Base-by-base conservation (phyloP, 305 asterid genomes). In the Fraxinus velutina region DNA sequence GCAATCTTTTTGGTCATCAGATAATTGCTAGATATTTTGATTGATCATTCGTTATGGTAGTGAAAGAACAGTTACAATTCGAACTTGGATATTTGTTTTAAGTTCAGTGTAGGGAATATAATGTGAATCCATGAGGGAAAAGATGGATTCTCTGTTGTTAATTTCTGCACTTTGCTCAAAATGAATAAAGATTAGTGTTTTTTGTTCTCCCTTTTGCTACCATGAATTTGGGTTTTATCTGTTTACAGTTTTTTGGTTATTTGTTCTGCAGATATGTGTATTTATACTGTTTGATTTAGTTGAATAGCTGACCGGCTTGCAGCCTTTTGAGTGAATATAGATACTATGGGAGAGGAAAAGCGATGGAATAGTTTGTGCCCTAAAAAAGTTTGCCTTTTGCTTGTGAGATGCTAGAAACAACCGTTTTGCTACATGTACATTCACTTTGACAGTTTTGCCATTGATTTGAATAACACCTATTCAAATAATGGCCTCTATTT, bases 101-200 rank as follows among this genome's bases (percentile, higher is more conserved):
- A 27, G 37, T 34, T 8, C n/a, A 78, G 57, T 60, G 36, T 15
- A 6, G 78, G 32, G 30, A 52, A 68, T 78, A 68, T 19, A 75
- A 79, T 52, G 32, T 4, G 78, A 79, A 21, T 12, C 78, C 68
- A 22, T 29, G 30, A 21, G 73, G 27, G 30, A 9, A 22, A 79
- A 12, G 13, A 33, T 13, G 66, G 73, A 27, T 68, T 74, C 70
- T 33, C 50, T 83, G 30, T 57, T 71, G 50, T 80, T 77, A 34
- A 21, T 70, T 50, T 32, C 1, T 64, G 29, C 30, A 66, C 36
- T 73, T 78, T 17, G 21, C 17, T 7, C 71, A 50, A 57, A 32
- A 8, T 70, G 83, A 60, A 70, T 70, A 76, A 75, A 78, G 74
- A 71, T 72, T 55, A 6, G 27, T 17, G 55, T 1, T 71, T 84